Base-by-base conservation (phyloP, 1,139 yeast species). In the Pichia kudriavzevii region DNA sequence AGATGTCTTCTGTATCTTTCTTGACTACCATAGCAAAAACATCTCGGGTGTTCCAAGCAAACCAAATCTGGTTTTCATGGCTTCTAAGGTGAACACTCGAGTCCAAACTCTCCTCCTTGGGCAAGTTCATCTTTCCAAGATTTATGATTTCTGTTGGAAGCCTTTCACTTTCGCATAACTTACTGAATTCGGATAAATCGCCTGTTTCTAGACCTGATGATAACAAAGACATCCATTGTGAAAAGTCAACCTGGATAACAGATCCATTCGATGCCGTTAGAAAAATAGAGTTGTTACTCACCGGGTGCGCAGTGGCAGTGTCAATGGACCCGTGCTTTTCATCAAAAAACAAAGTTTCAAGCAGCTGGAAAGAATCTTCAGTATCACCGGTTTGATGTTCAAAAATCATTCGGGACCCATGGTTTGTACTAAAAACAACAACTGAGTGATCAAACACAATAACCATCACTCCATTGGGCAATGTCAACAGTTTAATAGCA, bases 401-500 rank as follows among this genome's bases (percentile, higher is more conserved):
- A 32, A 52, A 54, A 7, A 39, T 32, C 55, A 52, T 52, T 5
- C 38, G 19, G 12, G 42, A 44, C 10, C 36, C 34, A 13, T 43
- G 40, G 26, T 43, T 44, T 35, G 49, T 48, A 28, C 37, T 43
- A 12, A 50, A 27, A 2, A 46, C 40, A 5, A 45, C 30, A 19
- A 50, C 31, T 3, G 55, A 39, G 14, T 42, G 41, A 30, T 44
- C 40, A 18, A 46, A 39, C 7, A 53, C 28, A 2, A 53, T 39
- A 10, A 41, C 33, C 9, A 55, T 18, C 14, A 55, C 19, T 27
- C 48, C 56, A 27, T 48, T 42, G 7, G 47, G 40, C 32, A 55
- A 25, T 5, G 55, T 24, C 4, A 53, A 22, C 11, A 56, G 45
- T 34, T 64, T 66, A 13, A 51, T 44, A 1, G 69, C 67, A 4